A percentile compares a stretch with the other conserved stretches of the same genome.
Evolutionary conservation across 108 stramenopile genomes (phyloP).

Genomic region (Pseudonitzschia pungens): DNA sequence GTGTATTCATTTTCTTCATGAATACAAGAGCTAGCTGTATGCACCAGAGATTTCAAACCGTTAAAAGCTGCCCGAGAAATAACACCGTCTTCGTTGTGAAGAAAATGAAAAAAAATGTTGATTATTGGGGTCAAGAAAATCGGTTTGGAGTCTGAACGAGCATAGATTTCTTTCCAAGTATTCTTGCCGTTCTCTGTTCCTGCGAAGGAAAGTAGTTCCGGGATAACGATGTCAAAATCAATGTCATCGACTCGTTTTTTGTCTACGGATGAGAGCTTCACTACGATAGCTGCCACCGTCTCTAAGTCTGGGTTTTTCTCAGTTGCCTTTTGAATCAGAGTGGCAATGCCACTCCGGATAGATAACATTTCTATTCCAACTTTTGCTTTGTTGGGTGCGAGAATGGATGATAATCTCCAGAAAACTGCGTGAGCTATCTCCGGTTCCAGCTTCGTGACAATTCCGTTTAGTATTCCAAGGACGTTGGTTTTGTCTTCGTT

Average conservation of each 20-base stretch:
- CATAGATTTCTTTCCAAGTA: conserved; percentile 48
- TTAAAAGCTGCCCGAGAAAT: conserved; percentile 67
- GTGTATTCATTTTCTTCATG: conserved; percentile 14
- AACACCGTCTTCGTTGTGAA: conserved; percentile 77
- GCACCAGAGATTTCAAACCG: conserved; percentile 65
- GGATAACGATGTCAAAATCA: conserved; percentile 73
- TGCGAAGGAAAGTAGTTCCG: conserved; percentile 63
- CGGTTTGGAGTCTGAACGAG: conserved; percentile 27
- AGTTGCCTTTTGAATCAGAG: conserved; percentile 15
- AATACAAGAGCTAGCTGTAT: conserved; percentile 37
- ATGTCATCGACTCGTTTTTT: conserved; percentile 74
- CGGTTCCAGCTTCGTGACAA: conserved; percentile 47
- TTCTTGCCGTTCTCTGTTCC: conserved; percentile 17
- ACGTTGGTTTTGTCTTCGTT: conserved; percentile 60
- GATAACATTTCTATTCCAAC: conserved; percentile 51
- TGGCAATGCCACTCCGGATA: conserved; percentile 43
- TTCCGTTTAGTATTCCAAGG: conserved; percentile 57
- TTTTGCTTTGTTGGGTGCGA: conserved; percentile 68
- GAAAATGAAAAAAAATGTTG: conserved; percentile 65
- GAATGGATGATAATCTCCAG: conserved; percentile 42
- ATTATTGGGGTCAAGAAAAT: conserved; percentile 58
- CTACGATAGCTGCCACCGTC: conserved; percentile 35
- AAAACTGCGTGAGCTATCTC: conserved; percentile 43
- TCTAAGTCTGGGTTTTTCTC: conserved; percentile 13
- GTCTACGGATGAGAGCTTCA: conserved; percentile 53